A percentile compares a stretch with the other conserved stretches of the same genome.
phyloP scores from a whole-genome alignment of 2,329 filamentous ascomycete species.

The Claviceps sp. region DNA sequence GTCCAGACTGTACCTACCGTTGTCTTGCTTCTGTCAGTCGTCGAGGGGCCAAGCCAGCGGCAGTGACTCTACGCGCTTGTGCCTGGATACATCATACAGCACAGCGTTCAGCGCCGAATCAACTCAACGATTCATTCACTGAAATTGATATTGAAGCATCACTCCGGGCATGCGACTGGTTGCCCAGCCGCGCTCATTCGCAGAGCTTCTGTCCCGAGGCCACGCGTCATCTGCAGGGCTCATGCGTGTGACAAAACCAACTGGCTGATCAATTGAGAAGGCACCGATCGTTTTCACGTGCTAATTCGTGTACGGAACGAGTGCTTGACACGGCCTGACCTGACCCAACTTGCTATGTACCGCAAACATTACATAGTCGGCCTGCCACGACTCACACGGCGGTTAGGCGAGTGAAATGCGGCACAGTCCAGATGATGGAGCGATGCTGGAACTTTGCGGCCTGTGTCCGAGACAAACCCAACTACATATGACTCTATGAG shows the following conservation, averaged over 20 bases:
- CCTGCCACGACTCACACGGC: background rate
- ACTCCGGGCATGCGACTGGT: too few species aligned
- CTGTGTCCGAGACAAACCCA: background rate
- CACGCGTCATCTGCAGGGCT: background rate
- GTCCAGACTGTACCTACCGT: too few species aligned
- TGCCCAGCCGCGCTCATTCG: background rate
- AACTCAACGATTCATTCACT: too few species aligned
- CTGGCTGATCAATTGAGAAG: background rate
- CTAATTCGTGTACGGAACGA: background rate
- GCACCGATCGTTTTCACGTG: background rate
- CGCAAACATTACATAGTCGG: background rate
- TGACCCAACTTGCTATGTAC: too few species aligned
- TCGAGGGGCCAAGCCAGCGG: background rate
- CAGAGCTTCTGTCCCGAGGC: background rate
- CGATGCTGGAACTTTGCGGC: too few species aligned
- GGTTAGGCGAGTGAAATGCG: too few species aligned
- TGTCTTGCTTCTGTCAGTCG: too few species aligned
- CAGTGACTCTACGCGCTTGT: background rate
- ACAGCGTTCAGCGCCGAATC: too few species aligned
- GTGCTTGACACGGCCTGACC: background rate
- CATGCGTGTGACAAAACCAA: background rate
- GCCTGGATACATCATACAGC: too few species aligned
- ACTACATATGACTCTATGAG: background rate
- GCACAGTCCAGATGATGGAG: too few species aligned
- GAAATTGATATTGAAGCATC: too few species aligned